Evolutionary conservation across 2,329 filamentous ascomycete genomes (phyloP), one percentile per base, ranked within the genome.

Genomic region (Hawksworthiomyces lignivorus): DNA sequence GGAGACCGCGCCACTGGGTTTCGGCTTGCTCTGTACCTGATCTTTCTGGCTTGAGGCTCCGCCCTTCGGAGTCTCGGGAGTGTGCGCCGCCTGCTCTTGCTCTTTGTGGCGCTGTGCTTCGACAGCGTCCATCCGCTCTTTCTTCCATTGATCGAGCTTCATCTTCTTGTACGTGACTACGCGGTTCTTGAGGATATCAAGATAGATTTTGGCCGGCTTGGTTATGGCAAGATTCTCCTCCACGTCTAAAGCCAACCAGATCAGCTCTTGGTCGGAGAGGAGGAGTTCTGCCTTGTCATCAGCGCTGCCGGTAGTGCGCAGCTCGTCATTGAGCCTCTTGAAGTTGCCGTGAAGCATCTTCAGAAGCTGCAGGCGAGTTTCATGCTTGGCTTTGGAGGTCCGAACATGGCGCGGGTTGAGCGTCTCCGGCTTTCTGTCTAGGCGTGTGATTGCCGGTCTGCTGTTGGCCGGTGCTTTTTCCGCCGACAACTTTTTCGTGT

Each of bases 121-220:
- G 9, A 14, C 35, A 3, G 22, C 17, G 39, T 55, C 59, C 38
- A 63, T 60, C 41, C 76, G 67, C 48, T 82, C 78, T 22, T 77
- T 71, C 46, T 76, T 75, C 87, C 89, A 97, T 35, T 85, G 74
- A 4, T 73, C 69, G 4, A 77, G 56, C 1, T 68, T 69, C 84
- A 94, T 89, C 48, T 82, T 83, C 55, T 83, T 87, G 56, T 88
- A 80, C 32, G 72, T 71, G 52, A 84, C 73, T 45, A 97, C 82
- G 26, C 80, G 80, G 50, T 87, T 84, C 56, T 89, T 94, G 59
- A 97, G 78, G 20, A 88, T 69, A 53, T 94, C 95, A 7, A 74
- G 69, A 55, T 98, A 98, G 21, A 97, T 77, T 5, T 29, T 18
- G 0, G 73, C 62, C 2, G 73, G 64, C 46, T 82, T 82, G 14